Percentiles rank a stretch among this genome's conserved stretches.
These are phyloP conservation scores for Alisma plantagoaquatica DNA, from an alignment of 106 monocot species.

Conservation along the genomic window DNA sequence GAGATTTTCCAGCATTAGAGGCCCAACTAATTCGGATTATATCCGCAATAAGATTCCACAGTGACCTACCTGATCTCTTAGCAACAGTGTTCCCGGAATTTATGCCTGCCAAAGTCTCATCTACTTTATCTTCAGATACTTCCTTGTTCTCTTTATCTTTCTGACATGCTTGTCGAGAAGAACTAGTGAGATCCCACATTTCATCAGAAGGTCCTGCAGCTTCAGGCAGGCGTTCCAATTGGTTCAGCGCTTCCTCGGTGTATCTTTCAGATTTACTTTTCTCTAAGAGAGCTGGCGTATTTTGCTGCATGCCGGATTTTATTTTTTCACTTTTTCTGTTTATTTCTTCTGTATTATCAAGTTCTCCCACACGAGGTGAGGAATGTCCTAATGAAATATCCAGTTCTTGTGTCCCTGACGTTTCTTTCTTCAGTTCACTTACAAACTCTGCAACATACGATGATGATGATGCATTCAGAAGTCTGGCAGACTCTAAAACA, in stretches of 20 bases:
- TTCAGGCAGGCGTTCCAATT: conserved; percentile 23
- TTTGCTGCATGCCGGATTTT: background rate
- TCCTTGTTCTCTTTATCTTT: conserved; percentile 22
- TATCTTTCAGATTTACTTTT: conserved; percentile 6
- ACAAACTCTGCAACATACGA: conserved; percentile 30
- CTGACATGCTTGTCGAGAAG: conserved; percentile 19
- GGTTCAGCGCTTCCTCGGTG: conserved; percentile 16
- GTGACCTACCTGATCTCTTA: conserved; percentile 44
- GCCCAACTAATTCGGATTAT: conserved; percentile 54
- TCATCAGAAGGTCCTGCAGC: conserved; percentile 59
- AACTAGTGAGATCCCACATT: conserved; percentile 41
- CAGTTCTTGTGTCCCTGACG: conserved; percentile 2
- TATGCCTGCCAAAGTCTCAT: conserved; percentile 4
- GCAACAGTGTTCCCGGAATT: conserved; percentile 25
- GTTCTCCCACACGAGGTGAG: background rate
- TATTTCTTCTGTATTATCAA: background rate
- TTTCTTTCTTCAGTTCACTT: conserved; percentile 21
- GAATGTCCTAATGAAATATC: conserved; percentile 9
- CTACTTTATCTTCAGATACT: conserved; percentile 9
- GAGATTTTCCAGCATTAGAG: conserved; percentile 24
- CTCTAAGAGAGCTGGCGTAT: conserved; percentile 1
- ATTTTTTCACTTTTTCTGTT: background rate
- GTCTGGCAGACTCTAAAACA: conserved; percentile 27
- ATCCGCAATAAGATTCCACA: conserved; percentile 74
- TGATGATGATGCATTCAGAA: conserved; percentile 28